Evolutionary conservation across 2,329 filamentous ascomycete genomes (phyloP).

Genomic region (Clonostachys rhizophaga): DNA sequence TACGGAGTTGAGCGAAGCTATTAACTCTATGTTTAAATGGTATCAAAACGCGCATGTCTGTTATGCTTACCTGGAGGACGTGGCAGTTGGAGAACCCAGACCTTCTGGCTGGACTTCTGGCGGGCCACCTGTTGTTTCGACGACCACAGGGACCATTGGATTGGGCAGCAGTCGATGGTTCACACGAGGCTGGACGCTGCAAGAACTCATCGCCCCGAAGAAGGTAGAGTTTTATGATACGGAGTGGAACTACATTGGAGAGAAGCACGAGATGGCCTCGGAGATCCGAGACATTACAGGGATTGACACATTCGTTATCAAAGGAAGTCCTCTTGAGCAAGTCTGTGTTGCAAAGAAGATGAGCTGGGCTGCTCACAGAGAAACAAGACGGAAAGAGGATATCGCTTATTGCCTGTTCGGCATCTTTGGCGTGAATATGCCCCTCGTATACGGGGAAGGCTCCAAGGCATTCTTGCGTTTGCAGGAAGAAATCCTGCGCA

Average conservation of each 20-base stretch:
- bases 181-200: conserved; percentile 8
- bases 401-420: conserved; percentile 12
- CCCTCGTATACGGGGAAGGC: conserved; percentile 12
- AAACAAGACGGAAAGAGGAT: conserved; percentile 9
- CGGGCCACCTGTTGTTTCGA: no score
- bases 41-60: conserved; percentile 6
- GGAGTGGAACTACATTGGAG: conserved; percentile 11
- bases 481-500: conserved; percentile 9
- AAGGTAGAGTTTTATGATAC: conserved; percentile 7
- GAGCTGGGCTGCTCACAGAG: conserved; percentile 9
- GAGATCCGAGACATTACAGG: conserved; percentile 2
- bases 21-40: conserved; percentile 10
- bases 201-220: conserved; percentile 7
- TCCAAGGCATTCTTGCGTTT: conserved; percentile 6
- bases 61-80: conserved; percentile 4
- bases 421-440: conserved; percentile 12
- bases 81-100: background rate
- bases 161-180: conserved; percentile 1
- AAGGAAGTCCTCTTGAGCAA: background rate
- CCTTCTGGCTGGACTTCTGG: background rate
- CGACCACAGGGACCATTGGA: no score
- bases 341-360: conserved; percentile 1
- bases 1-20: conserved; percentile 5
- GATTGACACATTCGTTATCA: conserved; percentile 1
- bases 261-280: background rate